These are phyloP conservation scores for Ceratocystis harringtonii DNA, from an alignment of 2,329 filamentous ascomycete genomes.

Conservation along the genomic window DNA sequence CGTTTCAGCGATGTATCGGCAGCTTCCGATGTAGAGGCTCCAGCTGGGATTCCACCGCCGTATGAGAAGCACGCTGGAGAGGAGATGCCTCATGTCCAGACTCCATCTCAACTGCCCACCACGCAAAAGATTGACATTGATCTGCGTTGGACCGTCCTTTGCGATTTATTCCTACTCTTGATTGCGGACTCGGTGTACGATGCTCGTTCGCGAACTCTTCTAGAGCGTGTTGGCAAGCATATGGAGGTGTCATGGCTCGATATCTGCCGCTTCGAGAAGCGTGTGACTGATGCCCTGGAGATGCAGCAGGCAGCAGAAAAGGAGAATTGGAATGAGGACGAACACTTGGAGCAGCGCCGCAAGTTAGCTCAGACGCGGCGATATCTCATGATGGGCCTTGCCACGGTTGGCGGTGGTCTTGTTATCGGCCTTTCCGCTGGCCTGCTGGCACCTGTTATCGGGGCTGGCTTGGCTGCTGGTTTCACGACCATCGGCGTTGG, in stretches of 20 bases:
- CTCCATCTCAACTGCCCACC: constrained; percentile 65
- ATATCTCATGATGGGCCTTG: constrained; percentile 90
- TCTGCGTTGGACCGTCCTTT: constrained; percentile 89
- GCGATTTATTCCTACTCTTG: constrained; percentile 87
- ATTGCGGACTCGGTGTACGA: constrained; percentile 95
- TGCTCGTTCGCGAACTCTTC: constrained; percentile 64
- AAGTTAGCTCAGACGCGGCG: constrained; percentile 69
- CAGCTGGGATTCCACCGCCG: constrained; percentile 39
- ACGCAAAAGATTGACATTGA: constrained; percentile 87
- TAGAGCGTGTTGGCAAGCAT: constrained; percentile 69
- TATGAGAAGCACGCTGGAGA: constrained; percentile 51
- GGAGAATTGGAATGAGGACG: constrained; percentile 95
- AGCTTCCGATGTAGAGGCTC: constrained; percentile 27
- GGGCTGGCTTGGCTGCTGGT: constrained; percentile 80
- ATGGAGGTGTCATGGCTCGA: constrained; percentile 80
- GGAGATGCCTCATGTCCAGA: constrained; percentile 64
- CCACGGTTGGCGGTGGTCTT: constrained; percentile 84
- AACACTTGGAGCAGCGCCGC: constrained; percentile 74
- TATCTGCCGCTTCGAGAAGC: constrained; percentile 92
- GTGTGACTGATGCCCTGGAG: constrained; percentile 88
- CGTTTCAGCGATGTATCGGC: constrained; percentile 19
- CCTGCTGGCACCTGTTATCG: constrained; percentile 81
- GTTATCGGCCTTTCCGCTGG: constrained; percentile 93
- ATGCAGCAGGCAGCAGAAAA: constrained; percentile 93
- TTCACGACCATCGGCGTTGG: constrained; percentile 90